Conservation (phyloP, 2,329 filamentous ascomycete genomes). For the Penicillium sp. region DNA sequence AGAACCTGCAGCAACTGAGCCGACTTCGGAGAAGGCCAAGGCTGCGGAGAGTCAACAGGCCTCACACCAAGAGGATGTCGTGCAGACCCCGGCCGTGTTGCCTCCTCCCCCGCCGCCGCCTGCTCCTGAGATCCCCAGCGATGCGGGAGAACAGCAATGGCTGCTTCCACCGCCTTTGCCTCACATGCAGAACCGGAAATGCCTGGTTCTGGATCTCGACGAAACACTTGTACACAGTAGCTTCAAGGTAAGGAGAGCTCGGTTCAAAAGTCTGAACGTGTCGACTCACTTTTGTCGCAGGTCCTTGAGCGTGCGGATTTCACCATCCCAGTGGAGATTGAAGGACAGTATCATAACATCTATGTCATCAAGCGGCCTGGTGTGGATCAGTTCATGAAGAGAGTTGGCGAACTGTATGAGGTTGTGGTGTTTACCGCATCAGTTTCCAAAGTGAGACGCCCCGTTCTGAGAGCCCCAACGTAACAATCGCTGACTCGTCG, state of each 20-base stretch:
- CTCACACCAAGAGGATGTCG: conserved; percentile 41
- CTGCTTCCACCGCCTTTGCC: conserved; percentile 79
- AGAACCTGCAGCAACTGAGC: conserved; percentile 55
- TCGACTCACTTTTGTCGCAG: conserved; percentile 49
- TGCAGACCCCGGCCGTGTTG: conserved; percentile 49
- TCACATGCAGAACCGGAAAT: conserved; percentile 83
- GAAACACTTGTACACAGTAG: conserved; percentile 98
- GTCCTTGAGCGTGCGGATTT: conserved; percentile 98
- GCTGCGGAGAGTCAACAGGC: conserved; percentile 46
- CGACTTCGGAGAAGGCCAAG: conserved; percentile 26
- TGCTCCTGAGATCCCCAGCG: conserved; percentile 35
- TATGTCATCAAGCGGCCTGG: conserved; percentile 99
- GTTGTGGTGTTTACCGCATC: conserved; percentile 98
- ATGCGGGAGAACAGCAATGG: conserved; percentile 60
- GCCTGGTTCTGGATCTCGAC: conserved; percentile 89
- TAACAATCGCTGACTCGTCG: conserved; percentile 5
- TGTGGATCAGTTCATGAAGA: conserved; percentile 98
- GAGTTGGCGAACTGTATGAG: conserved; percentile 95
- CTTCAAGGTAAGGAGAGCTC: conserved; percentile 71
- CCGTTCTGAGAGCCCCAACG: neutral
- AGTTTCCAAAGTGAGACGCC: conserved; percentile 77
- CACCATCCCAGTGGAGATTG: conserved; percentile 97
- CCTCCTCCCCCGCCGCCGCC: conserved; percentile 55
- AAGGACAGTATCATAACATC: conserved; percentile 98
- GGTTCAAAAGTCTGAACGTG: conserved; percentile 7